phyloP scores from a whole-genome alignment of 495 filamentous ascomycete genomes.

The Aspergillus panamensis region DNA sequence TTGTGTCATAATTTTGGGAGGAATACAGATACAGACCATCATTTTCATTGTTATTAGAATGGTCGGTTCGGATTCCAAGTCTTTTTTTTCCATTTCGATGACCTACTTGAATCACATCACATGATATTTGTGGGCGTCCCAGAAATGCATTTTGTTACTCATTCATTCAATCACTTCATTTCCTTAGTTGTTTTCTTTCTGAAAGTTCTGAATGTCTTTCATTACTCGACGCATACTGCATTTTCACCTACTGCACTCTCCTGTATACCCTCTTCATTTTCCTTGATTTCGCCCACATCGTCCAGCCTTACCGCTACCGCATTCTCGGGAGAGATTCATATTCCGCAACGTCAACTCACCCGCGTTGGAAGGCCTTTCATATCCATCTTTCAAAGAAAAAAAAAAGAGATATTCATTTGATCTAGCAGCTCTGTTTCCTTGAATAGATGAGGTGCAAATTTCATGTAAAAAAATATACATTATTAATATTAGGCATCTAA shows the following conservation, averaged over 20 bases:
- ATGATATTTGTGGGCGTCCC: constrained; percentile 4
- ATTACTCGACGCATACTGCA: not conserved
- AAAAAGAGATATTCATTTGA: not conserved
- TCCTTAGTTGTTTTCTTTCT: constrained; percentile 15
- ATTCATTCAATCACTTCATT: constrained; percentile 16
- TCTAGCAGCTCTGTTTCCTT: not conserved
- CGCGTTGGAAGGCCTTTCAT: not conserved
- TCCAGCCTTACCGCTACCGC: not conserved
- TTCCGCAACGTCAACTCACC: not conserved
- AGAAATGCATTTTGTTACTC: constrained; percentile 14
- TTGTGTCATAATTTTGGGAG: constrained; percentile 17
- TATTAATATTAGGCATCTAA: too few species aligned
- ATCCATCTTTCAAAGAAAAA: not conserved
- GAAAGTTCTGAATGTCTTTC: constrained; percentile 1
- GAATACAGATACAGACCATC: constrained; percentile 11
- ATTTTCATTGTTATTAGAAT: constrained; percentile 20
- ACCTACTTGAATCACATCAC: constrained; percentile 3
- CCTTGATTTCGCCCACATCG: not conserved
- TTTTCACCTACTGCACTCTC: constrained; percentile 3
- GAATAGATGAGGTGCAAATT: too few species aligned
- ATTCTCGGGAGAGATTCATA: constrained; percentile 4
- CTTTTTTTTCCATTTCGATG: constrained; percentile 9
- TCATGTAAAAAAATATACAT: too few species aligned
- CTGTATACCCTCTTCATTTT: constrained; percentile 22
- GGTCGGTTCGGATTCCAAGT: constrained; percentile 7